Conservation (phyloP, 176 grass and related monocot genomes). For the bread wheat (Triticum aestivum) region IWGSC_CS_RefSeq_v2.1 NC_057805.1:108346501-108347000, state of each 20-base stretch:
- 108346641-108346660: conserved; percentile 96
- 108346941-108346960: not conserved
- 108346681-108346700: conserved; percentile 86
- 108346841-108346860: conserved; percentile 92
- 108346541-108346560: conserved; percentile 72
- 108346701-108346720: conserved; percentile 85
- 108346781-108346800: conserved; percentile 85
- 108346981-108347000: no score
- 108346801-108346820: conserved; percentile 98
- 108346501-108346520: conserved; percentile 95
- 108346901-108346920: no score
- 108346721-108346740: conserved; percentile 87
- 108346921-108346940: conserved; percentile 2
- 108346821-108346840: conserved; percentile 92
- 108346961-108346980: conserved; percentile 5
- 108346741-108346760: conserved; percentile 90
- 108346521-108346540: conserved; percentile 88
- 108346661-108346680: conserved; percentile 92
- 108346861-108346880: conserved; percentile 58
- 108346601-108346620: conserved; percentile 93
- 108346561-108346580: conserved; percentile 88
- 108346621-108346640: conserved; percentile 95
- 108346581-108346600: conserved; percentile 81
- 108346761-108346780: conserved; percentile 95
- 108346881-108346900: not conserved